Base-by-base conservation (phyloP, 176 grass and related monocot species). In the Paspalum notatum region DNA sequence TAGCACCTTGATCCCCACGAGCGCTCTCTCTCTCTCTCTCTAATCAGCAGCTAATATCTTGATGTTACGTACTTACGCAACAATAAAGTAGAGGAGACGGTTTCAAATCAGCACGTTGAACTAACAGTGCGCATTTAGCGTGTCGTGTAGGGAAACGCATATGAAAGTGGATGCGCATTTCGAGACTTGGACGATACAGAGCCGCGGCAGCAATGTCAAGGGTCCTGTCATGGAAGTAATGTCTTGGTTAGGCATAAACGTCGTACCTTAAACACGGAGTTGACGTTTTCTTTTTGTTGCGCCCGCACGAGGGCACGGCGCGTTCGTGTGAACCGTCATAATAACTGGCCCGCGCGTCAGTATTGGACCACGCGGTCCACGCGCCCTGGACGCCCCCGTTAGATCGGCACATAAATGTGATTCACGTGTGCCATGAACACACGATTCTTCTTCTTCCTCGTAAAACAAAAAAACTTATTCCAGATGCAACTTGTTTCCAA, bases 351-450 rank as follows among this genome's bases (percentile, higher is more conserved):
- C 16, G 27, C 52, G 12, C 11, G 14, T 57, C 51, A 55, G 14
- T 18, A 38, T 32, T 9, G 44, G 67, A 5, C 21, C 45, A 8
- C 26, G 45, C 38, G 70, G 47, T 46, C 60, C 61, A 83, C 60
- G 39, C 21, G 47, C 42, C 42, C 15, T 61, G 6, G 5, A 43
- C 4, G 14, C 24, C 18, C 12, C 18, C 12, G 15, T 60, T 81
- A 42, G 39, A 5, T 44, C 12, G 21, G 10, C 41, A 9, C 9
- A 57, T 76, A 49, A 78, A 79, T 72, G 32, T 46, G 75, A 6
- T 32, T 72, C 83, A 85, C 66, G 66, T 63, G 83, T 62, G 38
- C 32, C 15, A 53, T 44, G 16, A 61, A 13, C 2, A 25, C 5
- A 11, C 16, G 0, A 48, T 12, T 43, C 7, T 44, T 25, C 2